phyloP scores from a whole-genome alignment of 805 yeast species.

The Hanseniaspora thailandica region DNA sequence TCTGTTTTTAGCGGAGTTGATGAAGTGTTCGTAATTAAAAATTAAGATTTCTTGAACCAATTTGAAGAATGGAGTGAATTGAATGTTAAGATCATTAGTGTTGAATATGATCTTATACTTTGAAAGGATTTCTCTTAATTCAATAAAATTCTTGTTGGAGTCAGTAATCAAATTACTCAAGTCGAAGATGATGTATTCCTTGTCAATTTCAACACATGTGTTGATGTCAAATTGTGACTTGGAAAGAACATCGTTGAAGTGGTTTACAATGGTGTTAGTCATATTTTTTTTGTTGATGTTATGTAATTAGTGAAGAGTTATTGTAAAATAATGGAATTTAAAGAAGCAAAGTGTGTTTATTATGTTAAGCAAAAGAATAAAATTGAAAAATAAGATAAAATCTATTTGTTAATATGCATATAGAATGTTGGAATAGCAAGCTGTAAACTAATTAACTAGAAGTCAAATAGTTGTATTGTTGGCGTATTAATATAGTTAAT shows the following conservation, averaged over 20 bases:
- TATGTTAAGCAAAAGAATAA: no score
- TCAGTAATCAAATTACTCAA: background rate
- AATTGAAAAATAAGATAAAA: no score
- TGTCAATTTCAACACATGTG: background rate
- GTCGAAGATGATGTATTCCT: background rate
- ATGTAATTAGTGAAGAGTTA: no score
- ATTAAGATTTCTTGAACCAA: constrained; percentile 9
- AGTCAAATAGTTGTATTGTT: no score
- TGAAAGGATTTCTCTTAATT: background rate
- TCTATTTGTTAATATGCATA: no score
- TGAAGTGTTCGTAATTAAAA: background rate
- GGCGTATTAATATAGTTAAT: no score
- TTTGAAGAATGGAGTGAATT: constrained; percentile 7
- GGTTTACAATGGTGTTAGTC: background rate
- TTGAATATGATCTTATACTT: constrained; percentile 2
- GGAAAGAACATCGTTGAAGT: background rate
- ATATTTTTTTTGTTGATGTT: no score
- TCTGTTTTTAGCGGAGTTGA: background rate
- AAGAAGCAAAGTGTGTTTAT: no score
- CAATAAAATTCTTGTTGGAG: background rate
- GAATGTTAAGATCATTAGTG: background rate
- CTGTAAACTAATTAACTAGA: no score
- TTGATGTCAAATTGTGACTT: background rate
- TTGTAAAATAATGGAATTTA: no score
- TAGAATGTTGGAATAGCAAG: no score